phyloP scores from a whole-genome alignment of 768 basidiomycete genomes.

The Clitopilus passeckerianus region DNA sequence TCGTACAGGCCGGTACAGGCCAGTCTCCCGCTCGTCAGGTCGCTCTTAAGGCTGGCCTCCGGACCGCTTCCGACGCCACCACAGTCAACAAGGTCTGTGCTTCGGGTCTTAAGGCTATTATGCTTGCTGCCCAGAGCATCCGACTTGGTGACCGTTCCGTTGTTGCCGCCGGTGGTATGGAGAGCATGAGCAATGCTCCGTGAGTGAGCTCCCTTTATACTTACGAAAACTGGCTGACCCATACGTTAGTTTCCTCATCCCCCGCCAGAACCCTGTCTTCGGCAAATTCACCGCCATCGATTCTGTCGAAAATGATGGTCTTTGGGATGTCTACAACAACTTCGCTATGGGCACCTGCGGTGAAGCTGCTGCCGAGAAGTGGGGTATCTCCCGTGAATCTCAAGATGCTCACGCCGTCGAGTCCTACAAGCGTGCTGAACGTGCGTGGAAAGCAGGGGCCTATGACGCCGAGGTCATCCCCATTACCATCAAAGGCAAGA shows the following conservation, averaged over 20 bases:
- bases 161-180: constrained; percentile 96
- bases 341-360: constrained; percentile 98
- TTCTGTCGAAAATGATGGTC: constrained; percentile 87
- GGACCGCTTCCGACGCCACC: constrained; percentile 85
- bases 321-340: constrained; percentile 97
- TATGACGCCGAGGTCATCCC: constrained; percentile 89
- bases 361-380: constrained; percentile 79
- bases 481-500: constrained; percentile 88
- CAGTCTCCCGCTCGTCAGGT: constrained; percentile 99
- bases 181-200: constrained; percentile 99
- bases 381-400: constrained; percentile 78
- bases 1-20: constrained; percentile 95
- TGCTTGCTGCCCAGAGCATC: constrained; percentile 89
- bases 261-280: constrained; percentile 76
- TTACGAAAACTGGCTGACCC: not conserved
- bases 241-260: constrained; percentile 66
- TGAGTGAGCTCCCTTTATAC: constrained; percentile 38
- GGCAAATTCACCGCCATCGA: constrained; percentile 88
- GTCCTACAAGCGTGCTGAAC: constrained; percentile 90
- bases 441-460: constrained; percentile 82
- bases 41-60: constrained; percentile 85
- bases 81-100: constrained; percentile 99
- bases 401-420: constrained; percentile 92
- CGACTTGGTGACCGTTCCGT: constrained; percentile 80
- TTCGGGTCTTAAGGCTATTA: constrained; percentile 93